Base-by-base conservation (phyloP, 176 grass and related monocot genomes). In the Chrysopogon serrulatus region DNA sequence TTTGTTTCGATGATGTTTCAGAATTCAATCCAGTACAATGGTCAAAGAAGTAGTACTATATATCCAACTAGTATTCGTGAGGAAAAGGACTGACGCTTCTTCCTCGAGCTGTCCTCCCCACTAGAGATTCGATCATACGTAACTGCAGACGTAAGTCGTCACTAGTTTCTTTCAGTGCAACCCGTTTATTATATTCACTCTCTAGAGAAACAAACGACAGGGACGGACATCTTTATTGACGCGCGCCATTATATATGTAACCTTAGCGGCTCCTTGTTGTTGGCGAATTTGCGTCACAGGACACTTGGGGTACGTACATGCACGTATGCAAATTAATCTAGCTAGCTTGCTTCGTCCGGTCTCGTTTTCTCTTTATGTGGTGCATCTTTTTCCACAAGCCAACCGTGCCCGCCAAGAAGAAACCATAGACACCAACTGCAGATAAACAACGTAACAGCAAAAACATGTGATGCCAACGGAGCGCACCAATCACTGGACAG, bases 391-490 rank as follows among this genome's bases (percentile, higher is more conserved):
- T 88, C 74, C 80, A 79, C 74, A 65, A 53, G 32, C n/a, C n/a
- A n/a, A n/a, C n/a, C n/a, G n/a, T 27, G n/a, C n/a, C n/a, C n/a
- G n/a, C n/a, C n/a, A n/a, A n/a, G n/a, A n/a, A n/a, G n/a, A n/a
- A n/a, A n/a, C n/a, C n/a, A n/a, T n/a, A n/a, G n/a, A n/a, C n/a
- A n/a, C n/a, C n/a, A n/a, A 0, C 63, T 68, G 14, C 35, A 42
- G 1, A 74, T 1, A 40, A 65, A 66, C n/a, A 21, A 51, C 2
- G 8, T 12, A 11, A 1, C n/a, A n/a, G n/a, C n/a, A n/a, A n/a
- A 81, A 71, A 64, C 19, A 65, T 81, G 51, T 81, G 71, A 81
- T n/a, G 71, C 78, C 71, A 70, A n/a, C n/a, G n/a, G n/a, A n/a
- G n/a, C n/a, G n/a, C n/a, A n/a, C n/a, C n/a, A n/a, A n/a, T n/a